Conservation (phyloP, 176 grass and related monocot genomes). For the Triticum monococcum region DNA sequence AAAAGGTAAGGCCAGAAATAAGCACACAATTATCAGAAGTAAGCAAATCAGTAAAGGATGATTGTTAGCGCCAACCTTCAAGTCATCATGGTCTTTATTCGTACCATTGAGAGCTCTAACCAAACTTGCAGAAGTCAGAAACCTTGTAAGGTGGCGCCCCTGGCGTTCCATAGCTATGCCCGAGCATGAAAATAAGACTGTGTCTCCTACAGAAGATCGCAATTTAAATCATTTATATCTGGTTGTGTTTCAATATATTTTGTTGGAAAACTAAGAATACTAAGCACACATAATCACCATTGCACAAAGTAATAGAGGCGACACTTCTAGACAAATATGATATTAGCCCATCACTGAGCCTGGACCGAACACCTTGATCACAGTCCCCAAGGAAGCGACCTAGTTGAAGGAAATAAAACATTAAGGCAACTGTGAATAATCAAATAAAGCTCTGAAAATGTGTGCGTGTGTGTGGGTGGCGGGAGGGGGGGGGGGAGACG, state of each 20-base stretch:
- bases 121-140: slow-evolving; percentile 22
- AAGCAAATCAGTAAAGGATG: background rate
- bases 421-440: background rate
- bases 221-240: background rate
- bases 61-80: slow-evolving; percentile 9
- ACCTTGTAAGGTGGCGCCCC: background rate
- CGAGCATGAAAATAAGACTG: slow-evolving; percentile 17
- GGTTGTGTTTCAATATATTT: background rate
- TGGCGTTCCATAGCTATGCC: background rate
- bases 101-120: background rate
- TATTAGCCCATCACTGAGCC: background rate
- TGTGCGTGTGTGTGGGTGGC: background rate
- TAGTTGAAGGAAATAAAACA: background rate
- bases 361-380: background rate
- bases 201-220: background rate
- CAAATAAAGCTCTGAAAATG: background rate
- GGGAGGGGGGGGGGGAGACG: background rate
- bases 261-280: background rate
- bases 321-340: background rate
- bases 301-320: background rate
- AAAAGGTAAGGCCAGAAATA: background rate
- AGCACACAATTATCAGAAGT: background rate
- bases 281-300: background rate
- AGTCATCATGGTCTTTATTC: background rate
- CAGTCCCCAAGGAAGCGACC: background rate